Evolutionary conservation across 2,329 filamentous ascomycete species (phyloP).

Genomic region (Scedosporium aurantiacum): DNA sequence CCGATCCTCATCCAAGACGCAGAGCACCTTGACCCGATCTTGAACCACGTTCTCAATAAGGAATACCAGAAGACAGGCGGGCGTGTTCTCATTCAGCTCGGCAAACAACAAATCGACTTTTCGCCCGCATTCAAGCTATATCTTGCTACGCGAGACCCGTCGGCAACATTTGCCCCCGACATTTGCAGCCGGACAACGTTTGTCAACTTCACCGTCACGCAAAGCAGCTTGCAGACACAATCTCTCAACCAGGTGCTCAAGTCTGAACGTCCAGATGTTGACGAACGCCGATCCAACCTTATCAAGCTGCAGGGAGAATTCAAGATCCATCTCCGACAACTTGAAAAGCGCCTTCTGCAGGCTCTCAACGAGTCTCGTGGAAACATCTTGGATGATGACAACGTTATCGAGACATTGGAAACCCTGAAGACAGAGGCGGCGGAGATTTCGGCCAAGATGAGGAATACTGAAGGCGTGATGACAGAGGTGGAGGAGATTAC

Average conservation of each 20-base stretch:
- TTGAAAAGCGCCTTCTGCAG: slow-evolving; percentile 88
- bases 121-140: slow-evolving; percentile 94
- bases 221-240: slow-evolving; percentile 96
- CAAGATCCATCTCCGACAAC: slow-evolving; percentile 90
- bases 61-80: slow-evolving; percentile 98
- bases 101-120: slow-evolving; percentile 98
- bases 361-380: slow-evolving; percentile 94
- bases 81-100: slow-evolving; percentile 93
- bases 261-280: slow-evolving; percentile 92
- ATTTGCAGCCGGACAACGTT: slow-evolving; percentile 98
- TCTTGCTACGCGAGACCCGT: slow-evolving; percentile 89
- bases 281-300: slow-evolving; percentile 89
- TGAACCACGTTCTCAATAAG: slow-evolving; percentile 98
- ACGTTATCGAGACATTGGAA: slow-evolving; percentile 95
- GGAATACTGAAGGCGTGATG: slow-evolving; percentile 96
- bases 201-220: slow-evolving; percentile 98
- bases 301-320: slow-evolving; percentile 99
- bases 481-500: slow-evolving; percentile 94
- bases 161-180: slow-evolving; percentile 87
- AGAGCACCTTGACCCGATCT: slow-evolving; percentile 89
- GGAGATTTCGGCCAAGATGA: slow-evolving; percentile 93
- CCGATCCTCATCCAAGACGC: slow-evolving; percentile 98
- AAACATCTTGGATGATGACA: slow-evolving; percentile 96
- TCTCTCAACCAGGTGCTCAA: slow-evolving; percentile 96
- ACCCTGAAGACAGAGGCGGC: slow-evolving; percentile 95